Conservation (phyloP, 768 basidiomycete genomes). For the Termitomyces sp. region DNA sequence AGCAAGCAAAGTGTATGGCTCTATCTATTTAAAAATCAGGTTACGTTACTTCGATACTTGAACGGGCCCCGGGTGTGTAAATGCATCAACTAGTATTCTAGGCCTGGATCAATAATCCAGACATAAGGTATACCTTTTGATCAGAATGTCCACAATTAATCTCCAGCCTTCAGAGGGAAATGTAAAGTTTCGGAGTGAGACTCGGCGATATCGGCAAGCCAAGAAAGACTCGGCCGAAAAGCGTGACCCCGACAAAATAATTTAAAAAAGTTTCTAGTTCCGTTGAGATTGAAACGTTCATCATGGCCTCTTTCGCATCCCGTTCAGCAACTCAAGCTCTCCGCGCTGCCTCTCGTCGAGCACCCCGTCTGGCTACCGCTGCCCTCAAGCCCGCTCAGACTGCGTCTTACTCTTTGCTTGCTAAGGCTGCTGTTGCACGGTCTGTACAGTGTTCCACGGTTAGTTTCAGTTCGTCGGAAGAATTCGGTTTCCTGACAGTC, state of each 20-base stretch:
- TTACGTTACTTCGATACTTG: too few species aligned
- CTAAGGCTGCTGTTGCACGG: conserved; percentile 43
- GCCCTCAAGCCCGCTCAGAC: conserved; percentile 41
- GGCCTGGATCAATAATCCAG: too few species aligned
- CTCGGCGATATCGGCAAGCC: conserved; percentile 21
- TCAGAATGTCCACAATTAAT: too few species aligned
- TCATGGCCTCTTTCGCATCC: conserved; percentile 63
- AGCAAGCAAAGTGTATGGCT: too few species aligned
- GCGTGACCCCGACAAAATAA: conserved; percentile 15
- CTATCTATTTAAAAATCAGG: too few species aligned
- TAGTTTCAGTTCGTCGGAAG: conserved; percentile 13
- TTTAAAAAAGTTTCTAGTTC: conserved; percentile 18
- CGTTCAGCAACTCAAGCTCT: conserved; percentile 63
- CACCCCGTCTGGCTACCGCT: conserved; percentile 46
- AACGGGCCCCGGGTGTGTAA: too few species aligned
- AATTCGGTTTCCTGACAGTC: conserved; percentile 11
- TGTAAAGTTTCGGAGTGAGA: background rate
- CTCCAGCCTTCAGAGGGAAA: too few species aligned
- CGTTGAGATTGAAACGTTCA: conserved; percentile 23
- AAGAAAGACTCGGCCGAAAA: conserved; percentile 23
- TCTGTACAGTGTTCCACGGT: conserved; percentile 31
- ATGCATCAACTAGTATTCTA: too few species aligned
- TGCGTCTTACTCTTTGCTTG: conserved; percentile 70
- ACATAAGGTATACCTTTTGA: too few species aligned
- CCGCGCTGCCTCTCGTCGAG: conserved; percentile 64